Percentiles rank a stretch among this genome's conserved stretches.
These are phyloP conservation scores for Lasiodiplodia citricola DNA, from an alignment of 2,329 filamentous ascomycete genomes.

Conservation along the genomic window DNA sequence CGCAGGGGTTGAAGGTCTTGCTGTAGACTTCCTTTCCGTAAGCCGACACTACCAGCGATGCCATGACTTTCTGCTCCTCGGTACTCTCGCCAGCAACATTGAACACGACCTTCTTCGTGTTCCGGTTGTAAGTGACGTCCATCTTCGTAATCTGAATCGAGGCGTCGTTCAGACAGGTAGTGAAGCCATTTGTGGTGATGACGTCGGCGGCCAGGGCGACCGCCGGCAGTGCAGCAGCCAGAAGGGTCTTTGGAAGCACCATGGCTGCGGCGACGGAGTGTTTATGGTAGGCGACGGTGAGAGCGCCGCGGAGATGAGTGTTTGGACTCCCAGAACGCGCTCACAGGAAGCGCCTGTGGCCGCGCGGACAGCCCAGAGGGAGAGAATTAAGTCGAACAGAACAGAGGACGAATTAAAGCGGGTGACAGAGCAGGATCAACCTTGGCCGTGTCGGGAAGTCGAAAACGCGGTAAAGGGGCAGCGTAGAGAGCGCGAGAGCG, in stretches of 20 bases:
- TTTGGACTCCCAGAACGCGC: slow-evolving; percentile 14
- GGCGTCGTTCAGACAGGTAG: slow-evolving; percentile 67
- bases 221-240: slow-evolving; percentile 43
- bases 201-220: slow-evolving; percentile 70
- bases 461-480: slow-evolving; percentile 20
- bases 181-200: slow-evolving; percentile 81
- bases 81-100: slow-evolving; percentile 79
- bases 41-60: slow-evolving; percentile 75
- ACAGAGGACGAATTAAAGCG: slow-evolving; percentile 20
- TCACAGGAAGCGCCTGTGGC: slow-evolving; percentile 22
- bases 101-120: slow-evolving; percentile 75
- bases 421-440: slow-evolving; percentile 22
- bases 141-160: slow-evolving; percentile 74
- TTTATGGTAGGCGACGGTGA: slow-evolving; percentile 9
- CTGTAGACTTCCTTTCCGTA: slow-evolving; percentile 84
- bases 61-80: slow-evolving; percentile 79
- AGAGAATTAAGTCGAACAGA: slow-evolving; percentile 17
- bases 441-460: slow-evolving; percentile 17
- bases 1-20: slow-evolving; percentile 84
- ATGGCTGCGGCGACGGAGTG: slow-evolving; percentile 34
- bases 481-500: slow-evolving; percentile 15
- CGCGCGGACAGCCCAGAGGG: slow-evolving; percentile 5
- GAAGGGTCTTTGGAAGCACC: slow-evolving; percentile 45
- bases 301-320: slow-evolving; percentile 24
- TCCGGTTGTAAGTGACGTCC: slow-evolving; percentile 79